Evolutionary conservation across 306 rosid species (phyloP), one percentile per base, ranked within the genome.

Genomic region (Cicer cuneatum): DNA sequence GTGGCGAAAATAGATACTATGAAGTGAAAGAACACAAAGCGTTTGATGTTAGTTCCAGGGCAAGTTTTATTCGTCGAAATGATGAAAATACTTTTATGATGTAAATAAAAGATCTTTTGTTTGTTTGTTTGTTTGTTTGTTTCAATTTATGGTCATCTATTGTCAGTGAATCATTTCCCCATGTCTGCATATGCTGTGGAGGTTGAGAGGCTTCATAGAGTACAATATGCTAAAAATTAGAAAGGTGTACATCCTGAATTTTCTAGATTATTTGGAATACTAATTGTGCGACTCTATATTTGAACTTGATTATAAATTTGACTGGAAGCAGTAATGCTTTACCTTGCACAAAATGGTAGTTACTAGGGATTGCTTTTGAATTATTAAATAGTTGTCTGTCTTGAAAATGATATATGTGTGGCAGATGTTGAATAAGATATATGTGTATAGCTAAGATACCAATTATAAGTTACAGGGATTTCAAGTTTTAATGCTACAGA

Each of bases 221-320:
- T 41, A 7, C 48, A 35, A 16, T 35, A 21, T 21, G 39, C 38
- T 56, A 21, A 7, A 65, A 49, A 35, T 58, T 12, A 64, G 71
- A 47, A 21, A 56, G 56, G 19, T 61, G 33, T 75, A 7, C 33
- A 43, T 61, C 69, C 54, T 62, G 51, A 46, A 35, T 66, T 73
- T 68, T 49, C 29, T 53, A 56, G 15, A 57, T 8, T 47, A 58
- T 68, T 45, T 57, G 11, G 13, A 41, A 29, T 43, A 49, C 35
- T 42, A 52, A 8, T 13, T 64, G 5, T 29, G 33, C 5, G 33
- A 29, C 3, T 29, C 33, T 29, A 29, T 29, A 29, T 29, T 29
- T 29, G 33, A 29, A 29, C 37, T 3, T 18, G 52, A 47, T 53
- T 16, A 18, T 8, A n/a, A 14, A 29, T 70, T 41, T 59, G 59